Evolutionary conservation across 2,329 filamentous ascomycete species (phyloP), one percentile per base, ranked within the genome.

Genomic region (Didymella pomorum): DNA sequence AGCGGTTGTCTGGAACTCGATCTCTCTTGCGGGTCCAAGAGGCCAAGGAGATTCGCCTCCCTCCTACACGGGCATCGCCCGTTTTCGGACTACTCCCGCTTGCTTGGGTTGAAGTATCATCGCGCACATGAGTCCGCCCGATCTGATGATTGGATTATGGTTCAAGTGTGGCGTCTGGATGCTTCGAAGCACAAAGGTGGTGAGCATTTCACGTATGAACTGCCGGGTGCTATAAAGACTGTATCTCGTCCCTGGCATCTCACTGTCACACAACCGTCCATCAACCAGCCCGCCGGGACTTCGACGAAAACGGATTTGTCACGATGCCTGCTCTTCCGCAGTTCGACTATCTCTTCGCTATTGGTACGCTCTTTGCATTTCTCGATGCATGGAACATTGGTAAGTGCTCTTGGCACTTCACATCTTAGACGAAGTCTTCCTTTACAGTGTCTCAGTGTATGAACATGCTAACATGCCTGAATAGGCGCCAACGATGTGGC

Each of bases 401-500:
- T 35, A 35, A 35, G 31, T 3, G 16, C 31, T 35, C 7, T 18
- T 8, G 7, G 7, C 18, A 2, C 16, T 35, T n/a, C 18, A 2
- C 5, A 7, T 35, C 16, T 35, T 35, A 14, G 3, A 35, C 16
- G 18, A 7, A n/a, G 31, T 6, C 4, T n/a, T 35, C 31, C 14
- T n/a, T 35, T 35, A 14, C 16, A 8, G 26, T 8, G 4, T 16
- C 14, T 35, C 31, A 35, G 31, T n/a, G 31, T n/a, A 35, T 11
- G 16, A 7, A n/a, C 6, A 35, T 8, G 6, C 16, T 35, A 16
- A 35, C 16, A 35, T 35, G 31, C 16, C 16, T n/a, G 16, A 7
- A n/a, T n/a, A 35, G 31, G 31, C 9, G 31, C 31, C 31, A 35
- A 81, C 67, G 81, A 82, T 79, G 80, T 82, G 49, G 80, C 80